These are phyloP conservation scores for Stemphylium beticola DNA, from an alignment of 2,329 filamentous ascomycete species.

Conservation along the genomic window DNA sequence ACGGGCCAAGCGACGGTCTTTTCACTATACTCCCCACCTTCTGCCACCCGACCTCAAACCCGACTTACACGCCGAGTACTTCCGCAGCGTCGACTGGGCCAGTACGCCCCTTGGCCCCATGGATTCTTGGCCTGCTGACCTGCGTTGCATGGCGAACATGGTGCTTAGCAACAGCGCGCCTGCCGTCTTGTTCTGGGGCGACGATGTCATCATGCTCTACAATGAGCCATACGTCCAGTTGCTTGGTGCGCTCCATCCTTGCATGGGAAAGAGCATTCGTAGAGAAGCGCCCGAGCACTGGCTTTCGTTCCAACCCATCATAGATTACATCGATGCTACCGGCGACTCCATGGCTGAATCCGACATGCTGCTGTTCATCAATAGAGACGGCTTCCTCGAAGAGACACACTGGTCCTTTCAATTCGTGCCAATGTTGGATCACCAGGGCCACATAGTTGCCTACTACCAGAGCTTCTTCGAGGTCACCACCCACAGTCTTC, in stretches of 20 bases:
- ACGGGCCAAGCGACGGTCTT: conserved; percentile 9
- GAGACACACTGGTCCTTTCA: conserved; percentile 83
- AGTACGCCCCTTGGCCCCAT: conserved; percentile 75
- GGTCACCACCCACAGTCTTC: conserved; percentile 63
- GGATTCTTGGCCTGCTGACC: conserved; percentile 69
- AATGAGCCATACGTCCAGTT: conserved; percentile 46
- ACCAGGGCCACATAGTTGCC: conserved; percentile 71
- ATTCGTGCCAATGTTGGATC: conserved; percentile 74
- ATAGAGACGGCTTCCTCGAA: conserved; percentile 70
- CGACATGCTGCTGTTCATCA: conserved; percentile 74
- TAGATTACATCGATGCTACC: conserved; percentile 29
- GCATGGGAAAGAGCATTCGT: conserved; percentile 64
- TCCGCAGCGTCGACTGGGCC: conserved; percentile 73
- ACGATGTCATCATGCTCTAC: conserved; percentile 46
- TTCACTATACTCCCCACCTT: conserved; percentile 22
- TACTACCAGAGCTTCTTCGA: conserved; percentile 80
- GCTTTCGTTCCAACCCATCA: conserved; percentile 28
- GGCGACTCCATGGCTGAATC: conserved; percentile 51
- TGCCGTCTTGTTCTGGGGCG: conserved; percentile 64
- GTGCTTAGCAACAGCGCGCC: conserved; percentile 65
- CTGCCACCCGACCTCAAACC: background rate
- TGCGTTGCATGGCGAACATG: conserved; percentile 77
- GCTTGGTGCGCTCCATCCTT: conserved; percentile 55
- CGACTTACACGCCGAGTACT: conserved; percentile 68
- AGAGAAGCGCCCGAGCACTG: conserved; percentile 75